Percentiles rank a stretch among this genome's conserved stretches.
Evolutionary conservation across 345 rosid genomes (phyloP).

Genomic region (Kandelia obovata): DNA sequence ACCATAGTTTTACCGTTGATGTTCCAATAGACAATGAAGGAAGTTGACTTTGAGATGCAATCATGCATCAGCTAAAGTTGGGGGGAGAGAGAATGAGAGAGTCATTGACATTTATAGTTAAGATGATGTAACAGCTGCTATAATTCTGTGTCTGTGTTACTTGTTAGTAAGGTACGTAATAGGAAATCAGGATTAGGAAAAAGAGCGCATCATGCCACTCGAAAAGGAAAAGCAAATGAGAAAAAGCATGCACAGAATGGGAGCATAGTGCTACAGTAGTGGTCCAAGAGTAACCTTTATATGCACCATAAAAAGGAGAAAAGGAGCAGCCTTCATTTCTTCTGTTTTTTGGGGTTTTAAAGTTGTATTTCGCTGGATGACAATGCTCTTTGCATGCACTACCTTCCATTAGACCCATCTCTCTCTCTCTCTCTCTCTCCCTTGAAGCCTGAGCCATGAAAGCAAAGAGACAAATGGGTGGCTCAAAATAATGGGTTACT

Average conservation of each 20-base stretch:
- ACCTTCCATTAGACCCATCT: neutral
- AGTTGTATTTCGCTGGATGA: slow-evolving; percentile 10
- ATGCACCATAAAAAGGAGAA: neutral
- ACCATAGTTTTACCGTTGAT: too few relatives aligned
- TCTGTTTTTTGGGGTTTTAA: neutral
- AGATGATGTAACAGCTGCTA: neutral
- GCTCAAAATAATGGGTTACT: neutral
- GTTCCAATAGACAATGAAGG: neutral
- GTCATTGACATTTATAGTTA: neutral
- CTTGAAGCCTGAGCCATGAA: slow-evolving; percentile 13
- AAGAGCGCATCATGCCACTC: neutral
- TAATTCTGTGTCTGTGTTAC: neutral
- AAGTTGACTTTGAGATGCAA: neutral
- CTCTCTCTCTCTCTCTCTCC: neutral
- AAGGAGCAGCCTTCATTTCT: neutral
- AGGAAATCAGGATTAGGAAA: slow-evolving; percentile 3
- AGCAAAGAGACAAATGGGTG: neutral
- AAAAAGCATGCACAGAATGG: neutral
- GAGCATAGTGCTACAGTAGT: neutral
- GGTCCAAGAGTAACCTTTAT: neutral
- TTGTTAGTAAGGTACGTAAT: neutral
- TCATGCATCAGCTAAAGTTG: neutral
- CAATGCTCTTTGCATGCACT: neutral
- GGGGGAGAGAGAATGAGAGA: neutral
- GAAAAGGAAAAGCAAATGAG: neutral